Percentiles rank a stretch among this genome's conserved stretches.
Conservation (phyloP, 352 stramenopile species). For the Phytophthora nicotianae region DNA sequence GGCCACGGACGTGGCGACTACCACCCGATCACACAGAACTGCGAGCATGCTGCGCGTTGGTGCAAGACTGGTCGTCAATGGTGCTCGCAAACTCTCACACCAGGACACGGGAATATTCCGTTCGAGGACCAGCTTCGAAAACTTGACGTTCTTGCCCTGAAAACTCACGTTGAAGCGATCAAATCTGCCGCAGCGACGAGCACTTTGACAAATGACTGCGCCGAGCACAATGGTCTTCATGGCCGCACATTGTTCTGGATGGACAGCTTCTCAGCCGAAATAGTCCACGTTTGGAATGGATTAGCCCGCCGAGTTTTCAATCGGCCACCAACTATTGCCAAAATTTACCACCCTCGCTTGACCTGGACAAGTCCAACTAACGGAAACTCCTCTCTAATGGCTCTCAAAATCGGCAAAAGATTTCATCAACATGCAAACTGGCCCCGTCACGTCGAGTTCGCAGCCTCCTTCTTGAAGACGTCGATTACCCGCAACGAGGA, state of each 20-base stretch:
- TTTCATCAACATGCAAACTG: neutral
- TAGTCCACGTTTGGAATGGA: slow-evolving; percentile 47
- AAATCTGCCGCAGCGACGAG: slow-evolving; percentile 44
- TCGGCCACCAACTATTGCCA: slow-evolving; percentile 25
- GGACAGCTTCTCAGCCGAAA: slow-evolving; percentile 56
- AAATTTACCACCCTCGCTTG: slow-evolving; percentile 51
- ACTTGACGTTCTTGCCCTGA: slow-evolving; percentile 48
- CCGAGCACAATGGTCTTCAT: slow-evolving; percentile 32
- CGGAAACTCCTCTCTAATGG: slow-evolving; percentile 21
- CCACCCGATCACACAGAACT: slow-evolving; percentile 72
- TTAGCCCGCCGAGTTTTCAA: slow-evolving; percentile 54
- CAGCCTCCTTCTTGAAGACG: slow-evolving; percentile 11
- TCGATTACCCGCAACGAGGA: slow-evolving; percentile 5
- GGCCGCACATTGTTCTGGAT: slow-evolving; percentile 46
- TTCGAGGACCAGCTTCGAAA: slow-evolving; percentile 51
- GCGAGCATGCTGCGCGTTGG: slow-evolving; percentile 57
- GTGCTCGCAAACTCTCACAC: slow-evolving; percentile 54
- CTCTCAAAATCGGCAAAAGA: slow-evolving; percentile 2
- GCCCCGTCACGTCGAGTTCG: slow-evolving; percentile 10
- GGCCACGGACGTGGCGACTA: slow-evolving; percentile 56
- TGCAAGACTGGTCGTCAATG: slow-evolving; percentile 58
- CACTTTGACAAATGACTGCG: slow-evolving; percentile 16
- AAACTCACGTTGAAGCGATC: slow-evolving; percentile 51
- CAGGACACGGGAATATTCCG: slow-evolving; percentile 42
- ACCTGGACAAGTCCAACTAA: slow-evolving; percentile 41